Evolutionary conservation across 129 eudicot genomes (phyloP), one percentile per base, ranked within the genome.

Genomic region (Pittosporum tobira): DNA sequence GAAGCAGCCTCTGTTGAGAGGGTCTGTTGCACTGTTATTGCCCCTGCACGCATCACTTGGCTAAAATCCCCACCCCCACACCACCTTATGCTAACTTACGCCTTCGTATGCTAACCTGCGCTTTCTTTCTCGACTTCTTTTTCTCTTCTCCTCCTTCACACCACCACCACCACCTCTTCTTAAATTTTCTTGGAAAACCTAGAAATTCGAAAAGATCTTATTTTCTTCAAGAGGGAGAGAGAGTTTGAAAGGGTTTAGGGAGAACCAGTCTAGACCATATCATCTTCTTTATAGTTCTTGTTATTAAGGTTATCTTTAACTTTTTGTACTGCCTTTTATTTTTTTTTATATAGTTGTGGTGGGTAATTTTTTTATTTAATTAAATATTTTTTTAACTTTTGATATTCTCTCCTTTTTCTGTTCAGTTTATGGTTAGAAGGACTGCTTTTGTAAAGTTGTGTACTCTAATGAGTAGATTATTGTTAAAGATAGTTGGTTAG

Each of bases 1-100:
- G 91, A 79, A 73, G 98, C 94, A 73, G 98, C 94, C 89, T 91
- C 98, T 52, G 81, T 40, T 44, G 98, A 83, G 81, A 91, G 98
- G 69, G 98, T 88, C 84, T 91, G 98, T 59, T 86, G 98, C 45
- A 88, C 79, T 50, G 94, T 81, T 71, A 86, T 75, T 62, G 75
- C 87, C 51, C 87, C 88, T 78, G 98, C 78, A 60, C 96, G 95
- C 98, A 91, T 91, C 71, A 83, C 88, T 87, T 80, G 67, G 62
- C 36, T 23, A 65, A 49, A 55, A 6, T 63, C 81, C 85, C 84
- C 71, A 75, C 80, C 87, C 88, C 85, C 69, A 71, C 79, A 59
- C 66, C 78, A 84, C 87, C 74, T 63, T 52, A 42, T n/a, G n/a
- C n/a, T n/a, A n/a, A n/a, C n/a, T 37, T 63, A 21, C n/a, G 24